Percentiles rank a stretch among this genome's conserved stretches.
Conservation (phyloP, 805 yeast genomes). For the Danielia reshetovae region DNA sequence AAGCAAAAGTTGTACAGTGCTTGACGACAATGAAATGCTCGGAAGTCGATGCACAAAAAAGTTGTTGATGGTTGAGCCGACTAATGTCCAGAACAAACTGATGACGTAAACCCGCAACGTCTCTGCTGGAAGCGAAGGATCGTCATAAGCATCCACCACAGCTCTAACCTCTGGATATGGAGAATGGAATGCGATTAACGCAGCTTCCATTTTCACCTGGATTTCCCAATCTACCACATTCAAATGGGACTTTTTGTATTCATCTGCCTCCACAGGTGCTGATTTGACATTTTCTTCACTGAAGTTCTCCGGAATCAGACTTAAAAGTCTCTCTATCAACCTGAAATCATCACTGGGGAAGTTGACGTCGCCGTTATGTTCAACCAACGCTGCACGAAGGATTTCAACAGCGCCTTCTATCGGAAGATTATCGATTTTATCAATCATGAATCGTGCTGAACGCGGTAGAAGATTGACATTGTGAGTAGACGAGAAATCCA, state of each 20-base stretch:
- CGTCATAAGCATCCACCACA: constrained; percentile 57
- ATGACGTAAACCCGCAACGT: constrained; percentile 55
- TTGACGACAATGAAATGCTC: constrained; percentile 37
- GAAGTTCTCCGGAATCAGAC: constrained; percentile 13
- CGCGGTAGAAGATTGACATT: constrained; percentile 6
- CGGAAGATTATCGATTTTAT: constrained; percentile 22
- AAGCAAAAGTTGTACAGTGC: constrained; percentile 38
- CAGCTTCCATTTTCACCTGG: constrained; percentile 40
- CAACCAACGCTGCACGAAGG: constrained; percentile 30
- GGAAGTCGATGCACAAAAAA: constrained; percentile 57
- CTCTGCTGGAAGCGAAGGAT: constrained; percentile 44
- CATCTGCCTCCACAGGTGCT: constrained; percentile 1
- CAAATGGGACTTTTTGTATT: constrained; percentile 5
- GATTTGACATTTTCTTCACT: constrained; percentile 1
- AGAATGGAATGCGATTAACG: constrained; percentile 40
- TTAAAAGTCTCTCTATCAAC: constrained; percentile 22
- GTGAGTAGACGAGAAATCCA: constrained; percentile 3
- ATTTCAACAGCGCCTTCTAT: constrained; percentile 26
- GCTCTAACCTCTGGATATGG: constrained; percentile 69
- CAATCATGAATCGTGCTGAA: constrained; percentile 22
- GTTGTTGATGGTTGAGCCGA: constrained; percentile 54
- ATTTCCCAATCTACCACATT: constrained; percentile 24
- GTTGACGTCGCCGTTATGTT: constrained; percentile 31
- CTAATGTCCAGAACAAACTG: constrained; percentile 47
- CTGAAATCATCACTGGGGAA: constrained; percentile 27